These are phyloP conservation scores for Wickerhamiella siamensis DNA, from an alignment of 805 yeast genomes.

Conservation along the genomic window DNA sequence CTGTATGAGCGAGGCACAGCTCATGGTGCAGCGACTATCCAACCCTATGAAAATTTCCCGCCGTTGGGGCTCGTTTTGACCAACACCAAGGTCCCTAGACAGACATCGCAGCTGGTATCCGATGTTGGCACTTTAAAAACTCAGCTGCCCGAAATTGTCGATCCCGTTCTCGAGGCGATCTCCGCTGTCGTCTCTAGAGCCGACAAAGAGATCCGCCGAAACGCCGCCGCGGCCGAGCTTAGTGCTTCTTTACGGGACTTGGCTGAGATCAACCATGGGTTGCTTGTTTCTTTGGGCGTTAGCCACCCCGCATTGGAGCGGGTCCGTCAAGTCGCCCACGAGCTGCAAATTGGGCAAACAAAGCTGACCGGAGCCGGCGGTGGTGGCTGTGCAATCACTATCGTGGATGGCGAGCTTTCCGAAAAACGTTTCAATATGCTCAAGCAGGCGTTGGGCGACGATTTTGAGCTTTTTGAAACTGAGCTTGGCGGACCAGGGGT, in stretches of 20 bases:
- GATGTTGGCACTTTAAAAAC: constrained; percentile 46
- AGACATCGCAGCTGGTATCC: constrained; percentile 72
- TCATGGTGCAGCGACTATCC: constrained; percentile 41
- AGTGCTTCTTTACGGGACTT: constrained; percentile 28
- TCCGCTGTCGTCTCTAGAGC: constrained; percentile 62
- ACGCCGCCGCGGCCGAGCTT: constrained; percentile 26
- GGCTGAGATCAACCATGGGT: constrained; percentile 73
- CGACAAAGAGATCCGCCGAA: constrained; percentile 45
- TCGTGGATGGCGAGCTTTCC: constrained; percentile 35
- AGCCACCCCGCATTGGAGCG: constrained; percentile 83
- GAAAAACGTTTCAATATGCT: constrained; percentile 25
- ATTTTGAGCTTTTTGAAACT: constrained; percentile 66
- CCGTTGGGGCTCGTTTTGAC: constrained; percentile 60
- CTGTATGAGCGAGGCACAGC: constrained; percentile 49
- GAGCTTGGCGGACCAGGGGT: constrained; percentile 84
- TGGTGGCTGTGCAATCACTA: constrained; percentile 94
- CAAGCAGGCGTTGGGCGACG: constrained; percentile 29
- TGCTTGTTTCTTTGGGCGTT: constrained; percentile 74
- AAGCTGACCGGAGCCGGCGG: constrained; percentile 98
- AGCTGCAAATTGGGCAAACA: constrained; percentile 60
- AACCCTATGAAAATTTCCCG: constrained; percentile 61
- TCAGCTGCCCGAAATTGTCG: constrained; percentile 40
- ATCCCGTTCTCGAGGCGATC: constrained; percentile 59
- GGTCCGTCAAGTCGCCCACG: constrained; percentile 53
- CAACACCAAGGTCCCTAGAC: constrained; percentile 74